phyloP scores from a whole-genome alignment of 331 rosid species.

The Ulmus americana region DNA sequence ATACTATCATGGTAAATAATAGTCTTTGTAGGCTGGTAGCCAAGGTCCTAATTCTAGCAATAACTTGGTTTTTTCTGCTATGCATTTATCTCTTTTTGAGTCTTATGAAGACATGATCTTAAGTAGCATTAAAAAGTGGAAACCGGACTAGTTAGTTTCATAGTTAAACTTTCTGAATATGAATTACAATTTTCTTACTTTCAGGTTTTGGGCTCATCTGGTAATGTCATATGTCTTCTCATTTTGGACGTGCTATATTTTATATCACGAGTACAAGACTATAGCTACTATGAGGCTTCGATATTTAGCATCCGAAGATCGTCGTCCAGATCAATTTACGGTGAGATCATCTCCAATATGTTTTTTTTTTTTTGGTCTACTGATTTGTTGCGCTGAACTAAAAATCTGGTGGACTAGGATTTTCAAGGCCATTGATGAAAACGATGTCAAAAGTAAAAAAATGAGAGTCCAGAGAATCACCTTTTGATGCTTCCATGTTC shows the following conservation, averaged over 20 bases:
- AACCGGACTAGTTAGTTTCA: neutral
- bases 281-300: slow-evolving; percentile 61
- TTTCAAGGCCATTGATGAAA: too few relatives aligned
- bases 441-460: too few relatives aligned
- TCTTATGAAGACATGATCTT: neutral
- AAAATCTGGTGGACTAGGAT: too few relatives aligned
- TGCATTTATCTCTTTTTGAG: neutral
- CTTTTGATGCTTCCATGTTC: neutral
- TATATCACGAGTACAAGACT: slow-evolving; percentile 60
- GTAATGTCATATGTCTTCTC: slow-evolving; percentile 72
- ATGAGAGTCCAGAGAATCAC: too few relatives aligned
- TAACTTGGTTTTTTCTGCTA: neutral
- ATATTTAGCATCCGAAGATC: slow-evolving; percentile 67
- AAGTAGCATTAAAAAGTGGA: slow-evolving; percentile 3
- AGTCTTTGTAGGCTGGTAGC: neutral
- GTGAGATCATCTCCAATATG: slow-evolving; percentile 39
- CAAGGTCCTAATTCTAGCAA: neutral
- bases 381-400: neutral
- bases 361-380: neutral
- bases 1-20: neutral
- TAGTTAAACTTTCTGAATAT: slow-evolving; percentile 9
- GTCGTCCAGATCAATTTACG: slow-evolving; percentile 78
- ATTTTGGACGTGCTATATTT: slow-evolving; percentile 72
- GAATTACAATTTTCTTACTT: slow-evolving; percentile 18
- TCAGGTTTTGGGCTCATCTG: slow-evolving; percentile 76